A percentile compares a stretch with the other conserved stretches of the same genome.
Conservation (phyloP, 2,329 filamentous ascomycete species). For the Arthrobotrys sinensis region DNA sequence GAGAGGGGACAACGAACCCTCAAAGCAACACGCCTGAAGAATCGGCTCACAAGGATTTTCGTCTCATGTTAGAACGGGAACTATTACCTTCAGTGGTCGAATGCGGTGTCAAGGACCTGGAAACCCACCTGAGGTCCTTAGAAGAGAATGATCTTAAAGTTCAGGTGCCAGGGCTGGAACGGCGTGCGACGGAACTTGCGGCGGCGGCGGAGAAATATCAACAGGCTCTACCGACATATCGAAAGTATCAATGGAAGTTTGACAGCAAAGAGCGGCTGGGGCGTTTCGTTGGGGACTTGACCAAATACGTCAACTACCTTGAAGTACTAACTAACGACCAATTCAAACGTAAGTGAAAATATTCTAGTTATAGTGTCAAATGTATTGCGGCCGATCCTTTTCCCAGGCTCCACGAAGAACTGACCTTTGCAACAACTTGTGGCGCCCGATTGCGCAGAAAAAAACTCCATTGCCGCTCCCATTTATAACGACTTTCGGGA, state of each 20-base stretch:
- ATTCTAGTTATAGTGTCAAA: background rate
- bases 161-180: conserved; percentile 3
- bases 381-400: too few species aligned
- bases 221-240: background rate
- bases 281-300: background rate
- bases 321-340: background rate
- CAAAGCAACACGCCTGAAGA: too few species aligned
- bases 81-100: background rate
- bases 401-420: too few species aligned
- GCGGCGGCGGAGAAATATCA: conserved; percentile 3
- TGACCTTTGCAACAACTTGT: too few species aligned
- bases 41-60: background rate
- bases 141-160: background rate
- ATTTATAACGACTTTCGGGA: conserved; percentile 8
- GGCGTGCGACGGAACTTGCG: background rate
- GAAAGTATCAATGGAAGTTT: conserved; percentile 7
- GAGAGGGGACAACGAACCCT: background rate
- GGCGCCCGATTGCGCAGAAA: too few species aligned
- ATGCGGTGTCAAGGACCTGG: background rate
- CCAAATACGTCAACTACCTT: conserved; percentile 1
- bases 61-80: background rate
- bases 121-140: background rate
- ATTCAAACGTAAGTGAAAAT: conserved; percentile 13
- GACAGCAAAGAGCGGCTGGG: background rate
- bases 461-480: too few species aligned